phyloP scores from a whole-genome alignment of 768 basidiomycete genomes.

The Termitomyces sp. region DNA sequence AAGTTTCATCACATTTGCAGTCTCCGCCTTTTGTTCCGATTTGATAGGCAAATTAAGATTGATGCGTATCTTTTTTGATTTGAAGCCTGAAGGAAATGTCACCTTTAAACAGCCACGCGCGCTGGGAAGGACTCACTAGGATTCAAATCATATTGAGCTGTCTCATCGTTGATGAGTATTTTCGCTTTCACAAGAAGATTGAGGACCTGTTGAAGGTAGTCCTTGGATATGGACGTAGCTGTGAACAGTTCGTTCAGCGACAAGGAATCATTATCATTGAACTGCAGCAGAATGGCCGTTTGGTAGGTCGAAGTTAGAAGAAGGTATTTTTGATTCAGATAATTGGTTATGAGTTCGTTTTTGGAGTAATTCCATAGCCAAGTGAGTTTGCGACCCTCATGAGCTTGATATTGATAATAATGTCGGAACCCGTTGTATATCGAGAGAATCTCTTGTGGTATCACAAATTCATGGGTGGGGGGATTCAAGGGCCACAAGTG shows the following conservation, averaged over 20 bases:
- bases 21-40: constrained; percentile 91
- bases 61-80: constrained; percentile 90
- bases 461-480: constrained; percentile 80
- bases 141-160: constrained; percentile 90
- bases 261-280: constrained; percentile 86
- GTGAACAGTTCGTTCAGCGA: constrained; percentile 73
- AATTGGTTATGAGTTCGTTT: constrained; percentile 93
- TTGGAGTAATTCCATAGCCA: constrained; percentile 99
- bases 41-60: constrained; percentile 92
- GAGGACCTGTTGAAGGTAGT: constrained; percentile 69
- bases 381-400: constrained; percentile 91
- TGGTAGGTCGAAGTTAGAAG: constrained; percentile 95
- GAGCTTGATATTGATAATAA: constrained; percentile 85
- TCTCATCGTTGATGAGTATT: constrained; percentile 84
- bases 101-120: background rate
- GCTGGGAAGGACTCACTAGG: constrained; percentile 39
- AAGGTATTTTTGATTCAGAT: constrained; percentile 93
- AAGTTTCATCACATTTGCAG: constrained; percentile 84
- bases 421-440: constrained; percentile 90
- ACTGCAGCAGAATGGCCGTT: constrained; percentile 91
- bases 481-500: constrained; percentile 94
- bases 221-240: constrained; percentile 80
- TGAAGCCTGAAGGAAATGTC: constrained; percentile 56
- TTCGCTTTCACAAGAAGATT: constrained; percentile 83
- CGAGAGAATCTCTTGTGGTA: constrained; percentile 82